phyloP scores from a whole-genome alignment of 2,329 filamentous ascomycete genomes.

The Remersonia thermophila region DNA sequence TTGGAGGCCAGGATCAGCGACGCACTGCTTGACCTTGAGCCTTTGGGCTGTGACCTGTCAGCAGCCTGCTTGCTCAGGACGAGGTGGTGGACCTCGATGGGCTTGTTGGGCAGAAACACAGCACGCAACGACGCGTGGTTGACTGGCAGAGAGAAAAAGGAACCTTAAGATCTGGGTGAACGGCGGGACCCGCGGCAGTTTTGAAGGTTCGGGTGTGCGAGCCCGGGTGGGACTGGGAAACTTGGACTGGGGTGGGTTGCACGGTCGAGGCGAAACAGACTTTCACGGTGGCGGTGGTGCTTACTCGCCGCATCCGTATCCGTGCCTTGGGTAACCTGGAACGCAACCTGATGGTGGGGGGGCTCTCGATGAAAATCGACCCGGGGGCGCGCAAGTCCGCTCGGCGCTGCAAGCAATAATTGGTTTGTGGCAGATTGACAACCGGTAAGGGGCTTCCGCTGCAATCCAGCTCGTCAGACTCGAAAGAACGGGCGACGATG shows the following conservation, averaged over 20 bases:
- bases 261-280: neutral
- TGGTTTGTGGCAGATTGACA: too few relatives aligned
- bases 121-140: slow-evolving; percentile 3
- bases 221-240: slow-evolving; percentile 1
- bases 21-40: slow-evolving; percentile 4
- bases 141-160: slow-evolving; percentile 7
- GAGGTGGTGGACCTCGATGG: slow-evolving; percentile 9
- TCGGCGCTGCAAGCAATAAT: too few relatives aligned
- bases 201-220: slow-evolving; percentile 13
- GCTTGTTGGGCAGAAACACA: slow-evolving; percentile 10
- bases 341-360: too few relatives aligned
- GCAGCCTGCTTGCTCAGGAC: slow-evolving; percentile 12
- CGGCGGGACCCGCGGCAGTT: slow-evolving; percentile 12
- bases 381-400: too few relatives aligned
- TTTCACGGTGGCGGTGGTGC: too few relatives aligned
- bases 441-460: too few relatives aligned
- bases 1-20: slow-evolving; percentile 8
- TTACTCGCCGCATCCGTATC: too few relatives aligned
- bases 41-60: slow-evolving; percentile 12
- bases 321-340: too few relatives aligned
- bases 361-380: too few relatives aligned
- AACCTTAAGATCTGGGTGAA: neutral
- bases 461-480: too few relatives aligned
- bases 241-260: slow-evolving; percentile 1
- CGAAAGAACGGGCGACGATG: too few relatives aligned